These are phyloP conservation scores for Pogostemon cablin DNA, from an alignment of 257 asterid species.

Conservation along the genomic window DNA sequence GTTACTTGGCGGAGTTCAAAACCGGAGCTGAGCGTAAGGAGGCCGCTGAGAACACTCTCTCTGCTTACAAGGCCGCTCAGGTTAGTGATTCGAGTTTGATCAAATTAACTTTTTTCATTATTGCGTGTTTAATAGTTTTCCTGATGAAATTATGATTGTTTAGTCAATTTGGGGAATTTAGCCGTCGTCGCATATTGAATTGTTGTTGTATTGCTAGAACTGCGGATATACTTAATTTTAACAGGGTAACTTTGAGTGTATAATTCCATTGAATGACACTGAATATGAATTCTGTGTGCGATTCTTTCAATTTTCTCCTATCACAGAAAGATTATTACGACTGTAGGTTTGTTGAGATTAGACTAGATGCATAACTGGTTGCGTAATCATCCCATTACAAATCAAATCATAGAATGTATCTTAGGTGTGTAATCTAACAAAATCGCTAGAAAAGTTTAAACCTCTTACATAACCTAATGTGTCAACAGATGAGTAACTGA, in stretches of 20 bases:
- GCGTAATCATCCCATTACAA: background rate
- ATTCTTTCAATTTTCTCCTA: background rate
- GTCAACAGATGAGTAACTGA: background rate
- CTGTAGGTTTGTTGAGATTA: background rate
- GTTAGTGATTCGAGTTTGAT: slow-evolving; percentile 33
- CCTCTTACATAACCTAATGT: background rate
- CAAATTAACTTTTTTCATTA: background rate
- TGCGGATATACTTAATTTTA: background rate
- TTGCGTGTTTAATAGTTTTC: slow-evolving; percentile 1
- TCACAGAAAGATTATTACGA: background rate
- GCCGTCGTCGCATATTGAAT: background rate
- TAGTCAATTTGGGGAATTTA: slow-evolving; percentile 14
- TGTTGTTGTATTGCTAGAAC: background rate
- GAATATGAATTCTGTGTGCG: background rate
- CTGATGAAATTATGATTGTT: slow-evolving; percentile 8
- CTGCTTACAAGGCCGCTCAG: slow-evolving; percentile 64
- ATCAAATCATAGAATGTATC: background rate
- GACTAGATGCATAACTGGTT: slow-evolving; percentile 11
- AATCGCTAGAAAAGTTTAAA: background rate
- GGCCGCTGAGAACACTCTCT: slow-evolving; percentile 62
- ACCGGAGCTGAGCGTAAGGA: slow-evolving; percentile 59
- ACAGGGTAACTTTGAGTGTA: background rate
- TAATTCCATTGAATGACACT: background rate
- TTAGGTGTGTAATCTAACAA: background rate
- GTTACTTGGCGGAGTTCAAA: slow-evolving; percentile 55